A percentile compares a stretch with the other conserved stretches of the same genome.
Evolutionary conservation across 2,329 filamentous ascomycete species (phyloP).

Genomic region (Aspergillus thermomutatus): DNA sequence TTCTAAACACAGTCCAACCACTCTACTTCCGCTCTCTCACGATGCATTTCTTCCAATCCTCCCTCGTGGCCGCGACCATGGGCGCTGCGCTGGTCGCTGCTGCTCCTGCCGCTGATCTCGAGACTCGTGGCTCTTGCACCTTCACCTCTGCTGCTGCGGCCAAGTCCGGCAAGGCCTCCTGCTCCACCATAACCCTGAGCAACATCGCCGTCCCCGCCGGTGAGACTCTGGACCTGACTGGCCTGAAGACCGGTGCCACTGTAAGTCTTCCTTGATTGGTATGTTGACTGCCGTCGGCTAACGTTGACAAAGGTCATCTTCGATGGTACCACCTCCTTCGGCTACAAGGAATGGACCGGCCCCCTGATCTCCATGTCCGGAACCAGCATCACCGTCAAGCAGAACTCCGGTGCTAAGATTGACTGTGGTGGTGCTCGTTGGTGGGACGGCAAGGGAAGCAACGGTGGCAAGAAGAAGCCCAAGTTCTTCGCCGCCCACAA

Average conservation of each 20-base stretch:
- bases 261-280: slow-evolving; percentile 21
- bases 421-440: slow-evolving; percentile 55
- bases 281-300: background rate
- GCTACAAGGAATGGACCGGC: slow-evolving; percentile 62
- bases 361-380: slow-evolving; percentile 62
- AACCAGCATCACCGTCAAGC: slow-evolving; percentile 51
- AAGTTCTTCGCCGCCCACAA: slow-evolving; percentile 58
- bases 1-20: background rate
- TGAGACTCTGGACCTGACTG: slow-evolving; percentile 56
- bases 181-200: slow-evolving; percentile 53
- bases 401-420: slow-evolving; percentile 50
- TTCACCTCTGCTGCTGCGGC: slow-evolving; percentile 52
- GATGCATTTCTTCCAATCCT: slow-evolving; percentile 13
- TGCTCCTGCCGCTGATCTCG: slow-evolving; percentile 18
- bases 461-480: slow-evolving; percentile 63
- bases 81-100: slow-evolving; percentile 17
- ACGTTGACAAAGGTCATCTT: slow-evolving; percentile 51
- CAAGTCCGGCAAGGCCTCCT: slow-evolving; percentile 47
- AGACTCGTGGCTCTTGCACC: slow-evolving; percentile 45
- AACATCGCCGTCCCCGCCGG: slow-evolving; percentile 57
- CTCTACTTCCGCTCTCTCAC: background rate
- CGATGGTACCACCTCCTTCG: slow-evolving; percentile 62
- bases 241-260: slow-evolving; percentile 50
- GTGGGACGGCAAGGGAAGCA: slow-evolving; percentile 61
- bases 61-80: slow-evolving; percentile 9